A percentile compares a stretch with the other conserved stretches of the same genome.
Conservation (phyloP, 768 basidiomycete species). For the Amanita pseudoporphyria region DNA sequence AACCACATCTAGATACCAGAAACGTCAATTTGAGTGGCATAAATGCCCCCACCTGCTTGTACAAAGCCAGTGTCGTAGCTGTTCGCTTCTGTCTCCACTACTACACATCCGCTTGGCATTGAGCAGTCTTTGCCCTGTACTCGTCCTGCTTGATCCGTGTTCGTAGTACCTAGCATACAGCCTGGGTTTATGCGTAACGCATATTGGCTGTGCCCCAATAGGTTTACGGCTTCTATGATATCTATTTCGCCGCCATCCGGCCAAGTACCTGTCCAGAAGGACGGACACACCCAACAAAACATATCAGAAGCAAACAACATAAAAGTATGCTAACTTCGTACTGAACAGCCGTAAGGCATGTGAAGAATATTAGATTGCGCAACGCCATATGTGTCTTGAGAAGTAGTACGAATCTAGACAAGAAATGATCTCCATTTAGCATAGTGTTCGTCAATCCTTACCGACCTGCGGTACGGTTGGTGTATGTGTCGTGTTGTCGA, state of each 20-base stretch:
- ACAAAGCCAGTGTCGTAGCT: slow-evolving; percentile 66
- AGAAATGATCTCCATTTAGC: no score
- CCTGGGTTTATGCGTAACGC: slow-evolving; percentile 58
- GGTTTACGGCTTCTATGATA: slow-evolving; percentile 79
- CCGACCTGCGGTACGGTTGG: slow-evolving; percentile 27
- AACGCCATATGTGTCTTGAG: slow-evolving; percentile 27
- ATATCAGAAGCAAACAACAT: neutral
- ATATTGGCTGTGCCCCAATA: slow-evolving; percentile 59
- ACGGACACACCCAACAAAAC: slow-evolving; percentile 31
- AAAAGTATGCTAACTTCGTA: slow-evolving; percentile 8
- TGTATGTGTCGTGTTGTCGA: slow-evolving; percentile 52
- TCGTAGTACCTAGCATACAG: slow-evolving; percentile 26
- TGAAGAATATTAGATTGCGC: slow-evolving; percentile 36
- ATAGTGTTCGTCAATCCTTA: no score
- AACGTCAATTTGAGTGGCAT: slow-evolving; percentile 60
- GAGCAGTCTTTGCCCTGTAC: slow-evolving; percentile 48
- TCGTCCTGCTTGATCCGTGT: slow-evolving; percentile 33
- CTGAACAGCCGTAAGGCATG: slow-evolving; percentile 48
- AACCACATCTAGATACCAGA: slow-evolving; percentile 33
- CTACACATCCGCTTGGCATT: slow-evolving; percentile 54
- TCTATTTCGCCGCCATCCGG: slow-evolving; percentile 42
- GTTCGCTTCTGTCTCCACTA: slow-evolving; percentile 45
- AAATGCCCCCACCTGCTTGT: slow-evolving; percentile 64
- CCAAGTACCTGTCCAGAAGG: slow-evolving; percentile 41
- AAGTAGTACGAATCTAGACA: slow-evolving; percentile 34